A percentile compares a stretch with the other conserved stretches of the same genome.
phyloP scores from a whole-genome alignment of 78 protist genomes.

The Polysphondylium violaceum region DNA sequence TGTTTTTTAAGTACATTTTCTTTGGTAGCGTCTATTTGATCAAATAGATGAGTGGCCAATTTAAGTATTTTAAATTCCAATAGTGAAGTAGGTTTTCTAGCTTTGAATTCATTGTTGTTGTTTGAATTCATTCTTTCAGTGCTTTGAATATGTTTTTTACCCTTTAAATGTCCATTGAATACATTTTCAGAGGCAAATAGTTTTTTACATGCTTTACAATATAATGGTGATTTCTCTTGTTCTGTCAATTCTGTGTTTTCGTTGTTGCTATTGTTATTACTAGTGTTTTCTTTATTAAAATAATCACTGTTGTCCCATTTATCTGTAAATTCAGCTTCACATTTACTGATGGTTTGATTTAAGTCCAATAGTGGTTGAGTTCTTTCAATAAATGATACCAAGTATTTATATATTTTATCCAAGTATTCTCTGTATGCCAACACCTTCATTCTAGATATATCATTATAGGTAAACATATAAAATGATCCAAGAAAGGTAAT shows the following conservation, averaged over 20 bases:
- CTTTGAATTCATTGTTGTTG: background rate
- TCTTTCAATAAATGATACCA: slow-evolving; percentile 46
- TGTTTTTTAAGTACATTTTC: slow-evolving; percentile 82
- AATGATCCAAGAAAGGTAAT: slow-evolving; percentile 50
- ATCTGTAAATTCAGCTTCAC: slow-evolving; percentile 27
- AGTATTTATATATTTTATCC: slow-evolving; percentile 27
- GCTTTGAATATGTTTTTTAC: slow-evolving; percentile 56
- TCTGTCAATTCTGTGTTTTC: too few species aligned
- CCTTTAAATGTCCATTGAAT: slow-evolving; percentile 83
- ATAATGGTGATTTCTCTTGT: slow-evolving; percentile 8
- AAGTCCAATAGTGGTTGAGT: slow-evolving; percentile 73
- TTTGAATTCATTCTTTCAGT: background rate
- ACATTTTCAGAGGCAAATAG: slow-evolving; percentile 83
- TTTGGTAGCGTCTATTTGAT: slow-evolving; percentile 69
- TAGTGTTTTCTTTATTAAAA: background rate
- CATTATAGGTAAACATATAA: slow-evolving; percentile 46
- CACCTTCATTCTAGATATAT: slow-evolving; percentile 38
- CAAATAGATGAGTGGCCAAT: slow-evolving; percentile 39
- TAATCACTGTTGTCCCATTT: slow-evolving; percentile 8
- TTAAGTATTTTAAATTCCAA: slow-evolving; percentile 41
- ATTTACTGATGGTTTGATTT: background rate
- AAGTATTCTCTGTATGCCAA: slow-evolving; percentile 31
- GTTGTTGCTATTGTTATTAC: background rate
- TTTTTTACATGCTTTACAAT: slow-evolving; percentile 74
- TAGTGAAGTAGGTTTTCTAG: slow-evolving; percentile 21